phyloP scores from a whole-genome alignment of 495 filamentous ascomycete species.

The Daldinia bambusicola region DNA sequence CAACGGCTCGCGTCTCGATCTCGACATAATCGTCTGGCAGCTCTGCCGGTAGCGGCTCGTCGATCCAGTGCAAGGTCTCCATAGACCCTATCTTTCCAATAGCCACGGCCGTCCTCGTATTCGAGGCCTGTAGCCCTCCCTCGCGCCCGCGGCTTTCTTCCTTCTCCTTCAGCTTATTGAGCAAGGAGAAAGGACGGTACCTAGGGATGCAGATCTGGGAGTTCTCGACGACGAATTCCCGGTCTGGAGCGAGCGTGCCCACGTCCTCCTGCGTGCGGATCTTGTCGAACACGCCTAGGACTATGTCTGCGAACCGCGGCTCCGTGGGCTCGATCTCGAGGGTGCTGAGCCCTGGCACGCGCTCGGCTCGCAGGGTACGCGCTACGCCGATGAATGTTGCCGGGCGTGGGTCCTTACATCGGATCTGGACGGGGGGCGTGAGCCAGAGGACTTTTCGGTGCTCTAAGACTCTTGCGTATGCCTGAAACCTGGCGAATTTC shows the following conservation, averaged over 20 bases:
- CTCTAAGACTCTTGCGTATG: constrained; percentile 21
- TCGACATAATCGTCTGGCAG: constrained; percentile 45
- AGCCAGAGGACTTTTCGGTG: constrained; percentile 50
- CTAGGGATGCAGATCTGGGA: constrained; percentile 33
- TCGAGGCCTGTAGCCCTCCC: background rate
- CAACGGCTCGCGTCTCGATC: constrained; percentile 54
- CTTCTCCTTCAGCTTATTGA: constrained; percentile 16
- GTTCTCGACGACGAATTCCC: constrained; percentile 45
- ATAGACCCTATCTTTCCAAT: constrained; percentile 1
- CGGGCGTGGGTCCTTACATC: constrained; percentile 43
- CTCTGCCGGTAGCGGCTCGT: constrained; percentile 7
- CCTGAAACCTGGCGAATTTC: constrained; percentile 41
- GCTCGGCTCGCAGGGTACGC: constrained; percentile 41
- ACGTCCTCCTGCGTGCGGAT: constrained; percentile 24
- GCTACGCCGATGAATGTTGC: constrained; percentile 43
- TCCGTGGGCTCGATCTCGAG: background rate
- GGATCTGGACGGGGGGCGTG: constrained; percentile 43
- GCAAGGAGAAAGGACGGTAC: constrained; percentile 39
- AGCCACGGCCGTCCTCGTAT: background rate
- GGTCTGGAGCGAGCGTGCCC: constrained; percentile 41
- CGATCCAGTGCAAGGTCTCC: background rate
- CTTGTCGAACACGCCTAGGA: background rate
- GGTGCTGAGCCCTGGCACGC: constrained; percentile 28
- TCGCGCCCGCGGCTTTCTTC: constrained; percentile 7
- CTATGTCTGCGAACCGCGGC: background rate